Evolutionary conservation across 176 grass and related monocot species (phyloP).

Genomic region (Triticum timopheevii): DNA sequence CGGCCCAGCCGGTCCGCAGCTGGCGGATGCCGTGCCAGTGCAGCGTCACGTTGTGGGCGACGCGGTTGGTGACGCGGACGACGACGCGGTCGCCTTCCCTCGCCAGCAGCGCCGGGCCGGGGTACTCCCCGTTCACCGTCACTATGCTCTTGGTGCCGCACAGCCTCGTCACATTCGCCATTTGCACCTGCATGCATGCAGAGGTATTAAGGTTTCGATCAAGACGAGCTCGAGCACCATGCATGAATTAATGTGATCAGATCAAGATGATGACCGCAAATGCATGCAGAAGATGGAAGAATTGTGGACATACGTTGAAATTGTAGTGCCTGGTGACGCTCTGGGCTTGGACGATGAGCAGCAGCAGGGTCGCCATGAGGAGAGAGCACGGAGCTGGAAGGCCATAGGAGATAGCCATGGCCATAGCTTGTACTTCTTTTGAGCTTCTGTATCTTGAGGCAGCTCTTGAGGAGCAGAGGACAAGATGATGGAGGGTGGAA

Average conservation of each 20-base stretch:
- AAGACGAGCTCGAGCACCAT: too few relatives aligned
- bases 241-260: background rate
- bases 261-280: background rate
- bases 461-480: constrained; percentile 2
- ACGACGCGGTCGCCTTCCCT: constrained; percentile 74
- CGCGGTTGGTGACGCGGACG: constrained; percentile 67
- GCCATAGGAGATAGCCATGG: constrained; percentile 35
- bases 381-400: constrained; percentile 17
- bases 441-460: background rate
- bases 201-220: too few relatives aligned
- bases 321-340: constrained; percentile 53
- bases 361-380: constrained; percentile 36
- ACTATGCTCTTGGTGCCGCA: constrained; percentile 66
- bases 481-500: background rate
- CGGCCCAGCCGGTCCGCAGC: constrained; percentile 55
- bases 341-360: constrained; percentile 37
- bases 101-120: constrained; percentile 46
- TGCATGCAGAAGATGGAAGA: background rate
- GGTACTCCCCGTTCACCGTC: constrained; percentile 77
- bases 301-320: constrained; percentile 50
- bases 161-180: constrained; percentile 63
- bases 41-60: constrained; percentile 57
- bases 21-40: constrained; percentile 87
- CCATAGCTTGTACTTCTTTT: background rate
- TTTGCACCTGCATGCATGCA: constrained; percentile 50